Conservation (phyloP, 148 eudicot genomes). For the Silene conica region DNA sequence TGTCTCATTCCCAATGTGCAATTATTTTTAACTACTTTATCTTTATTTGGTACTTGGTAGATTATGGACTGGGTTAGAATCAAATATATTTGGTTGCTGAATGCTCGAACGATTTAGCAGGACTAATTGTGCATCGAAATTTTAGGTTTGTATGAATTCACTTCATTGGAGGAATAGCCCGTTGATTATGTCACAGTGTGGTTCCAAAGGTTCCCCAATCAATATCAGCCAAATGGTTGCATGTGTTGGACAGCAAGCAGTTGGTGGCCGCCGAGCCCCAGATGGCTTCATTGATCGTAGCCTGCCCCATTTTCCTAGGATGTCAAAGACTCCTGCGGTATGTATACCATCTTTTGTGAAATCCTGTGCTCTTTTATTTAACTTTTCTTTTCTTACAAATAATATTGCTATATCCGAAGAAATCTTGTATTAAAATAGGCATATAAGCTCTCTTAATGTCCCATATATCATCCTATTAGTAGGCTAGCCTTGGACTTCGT, state of each 20-base stretch:
- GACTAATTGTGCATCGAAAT: constrained; percentile 13
- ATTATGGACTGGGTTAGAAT: not conserved
- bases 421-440: not conserved
- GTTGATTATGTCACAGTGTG: constrained; percentile 92
- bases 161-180: constrained; percentile 97
- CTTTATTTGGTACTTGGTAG: not conserved
- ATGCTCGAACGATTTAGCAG: not conserved
- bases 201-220: constrained; percentile 93
- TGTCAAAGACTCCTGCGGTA: constrained; percentile 72
- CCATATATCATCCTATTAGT: not conserved
- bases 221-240: constrained; percentile 99
- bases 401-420: not conserved
- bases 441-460: not conserved
- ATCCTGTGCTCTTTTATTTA: not conserved
- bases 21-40: not conserved
- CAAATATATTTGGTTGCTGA: not conserved
- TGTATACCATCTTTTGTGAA: constrained; percentile 19
- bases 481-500: not conserved
- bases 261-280: constrained; percentile 90
- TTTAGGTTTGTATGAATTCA: constrained; percentile 68
- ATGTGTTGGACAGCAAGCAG: constrained; percentile 97
- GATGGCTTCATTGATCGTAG: constrained; percentile 89
- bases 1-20: not conserved
- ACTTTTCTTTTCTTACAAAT: not conserved
- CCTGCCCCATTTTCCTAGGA: constrained; percentile 81